phyloP scores from a whole-genome alignment of 2,329 filamentous ascomycete species.

The Hypoxylon rubiginosum region DNA sequence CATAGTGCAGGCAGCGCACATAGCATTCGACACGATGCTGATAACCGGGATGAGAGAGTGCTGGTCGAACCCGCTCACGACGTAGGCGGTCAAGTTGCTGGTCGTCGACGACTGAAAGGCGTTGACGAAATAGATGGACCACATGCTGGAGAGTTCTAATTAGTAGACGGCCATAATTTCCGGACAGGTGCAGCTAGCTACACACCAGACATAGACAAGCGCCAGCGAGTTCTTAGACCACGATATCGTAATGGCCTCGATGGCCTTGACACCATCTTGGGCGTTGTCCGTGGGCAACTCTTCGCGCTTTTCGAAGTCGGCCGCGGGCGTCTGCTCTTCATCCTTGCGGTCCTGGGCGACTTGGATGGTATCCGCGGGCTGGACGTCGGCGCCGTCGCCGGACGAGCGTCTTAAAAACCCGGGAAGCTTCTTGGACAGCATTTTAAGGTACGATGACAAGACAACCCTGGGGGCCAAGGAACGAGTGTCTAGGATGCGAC shows the following conservation, averaged over 20 bases:
- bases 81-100: conserved; percentile 54
- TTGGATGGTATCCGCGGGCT: conserved; percentile 1
- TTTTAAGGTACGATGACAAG: background rate
- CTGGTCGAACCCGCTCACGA: conserved; percentile 57
- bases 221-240: conserved; percentile 57
- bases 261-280: conserved; percentile 60
- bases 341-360: background rate
- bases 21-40: conserved; percentile 60
- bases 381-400: background rate
- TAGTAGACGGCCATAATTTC: background rate
- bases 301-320: background rate
- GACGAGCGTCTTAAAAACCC: background rate
- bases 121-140: conserved; percentile 58
- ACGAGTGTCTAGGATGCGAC: no score
- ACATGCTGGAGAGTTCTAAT: conserved; percentile 53
- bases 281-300: conserved; percentile 1
- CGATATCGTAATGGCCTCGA: conserved; percentile 59
- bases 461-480: no score
- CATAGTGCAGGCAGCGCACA: conserved; percentile 67
- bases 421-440: background rate
- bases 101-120: conserved; percentile 56
- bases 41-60: conserved; percentile 63
- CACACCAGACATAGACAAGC: conserved; percentile 56
- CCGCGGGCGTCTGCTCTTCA: background rate
- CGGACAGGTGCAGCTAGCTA: background rate